Base-by-base conservation (phyloP, 2,329 filamentous ascomycete genomes). In the Camillea tinctor region DNA sequence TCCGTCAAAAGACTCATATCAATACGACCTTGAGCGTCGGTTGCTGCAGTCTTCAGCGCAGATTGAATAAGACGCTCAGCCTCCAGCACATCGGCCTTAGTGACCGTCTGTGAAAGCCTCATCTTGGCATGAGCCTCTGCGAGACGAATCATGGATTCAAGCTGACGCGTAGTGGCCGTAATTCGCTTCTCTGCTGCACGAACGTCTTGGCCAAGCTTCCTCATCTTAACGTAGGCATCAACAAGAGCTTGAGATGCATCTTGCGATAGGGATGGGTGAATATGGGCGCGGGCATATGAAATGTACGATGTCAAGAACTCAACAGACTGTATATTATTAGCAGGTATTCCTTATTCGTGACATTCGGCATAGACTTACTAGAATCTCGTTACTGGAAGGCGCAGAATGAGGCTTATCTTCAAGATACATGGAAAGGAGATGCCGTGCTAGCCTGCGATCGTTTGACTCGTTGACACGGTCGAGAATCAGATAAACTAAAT, bases 81-180 rank as follows among this genome's bases (percentile, higher is more conserved):
- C 79, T 99, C 95, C 54, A 87, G 80, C 5, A 99, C 96, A 71
- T 99, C 96, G 54, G 85, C 84, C 24, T 84, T 86, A 0, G 91
- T 93, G 50, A 99, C 95, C 15, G 82, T 85, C 2, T 81, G 74
- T 0, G 90, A 86, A 4, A 99, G 85, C 3, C 95, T 90, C 96
- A 99, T 99, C 77, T 97, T 97, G 54, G 95, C 96, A 76, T 99
- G 96, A 0, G 93, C 95, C 80, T 99, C 95, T 1, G 93, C 81
- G 2, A 99, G 89, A 63, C 95, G 94, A 73, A 99, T 98, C 96
- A 99, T 99, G 52, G 90, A 95, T 78, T 99, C 96, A 5, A 99
- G 84, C 77, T 99, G 95, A 73, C 95, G 87, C 0, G 96, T 99
- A 2, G 95, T 99, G 49, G 95, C 95, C 0, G 95, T 99, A 78